A percentile compares a stretch with the other conserved stretches of the same genome.
Conservation (phyloP, 2,329 filamentous ascomycete genomes). For the Dryadomyces quercivorus region DNA sequence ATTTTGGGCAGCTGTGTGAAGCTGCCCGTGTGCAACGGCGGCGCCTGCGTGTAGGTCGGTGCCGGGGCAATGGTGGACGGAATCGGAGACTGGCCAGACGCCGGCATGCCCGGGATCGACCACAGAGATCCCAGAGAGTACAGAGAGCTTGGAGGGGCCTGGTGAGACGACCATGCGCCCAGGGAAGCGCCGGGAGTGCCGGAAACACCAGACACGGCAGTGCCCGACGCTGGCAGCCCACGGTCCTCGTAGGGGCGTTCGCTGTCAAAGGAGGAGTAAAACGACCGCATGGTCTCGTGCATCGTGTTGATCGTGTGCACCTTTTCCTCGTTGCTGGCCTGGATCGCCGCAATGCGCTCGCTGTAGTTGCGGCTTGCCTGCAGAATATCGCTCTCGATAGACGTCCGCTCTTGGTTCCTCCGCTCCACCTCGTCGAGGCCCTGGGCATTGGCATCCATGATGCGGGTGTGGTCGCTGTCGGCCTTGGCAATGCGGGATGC, state of each 20-base stretch:
- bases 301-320: conserved; percentile 25
- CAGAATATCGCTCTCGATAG: conserved; percentile 32
- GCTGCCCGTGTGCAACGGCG: conserved; percentile 1
- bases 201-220: not conserved
- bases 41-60: conserved; percentile 19
- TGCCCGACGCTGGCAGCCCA: not conserved
- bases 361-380: conserved; percentile 31
- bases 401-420: conserved; percentile 36
- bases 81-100: conserved; percentile 7
- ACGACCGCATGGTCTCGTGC: conserved; percentile 24
- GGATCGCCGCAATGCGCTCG: conserved; percentile 25
- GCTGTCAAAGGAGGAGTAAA: conserved; percentile 28
- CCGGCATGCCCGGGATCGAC: not conserved
- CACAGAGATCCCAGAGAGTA: conserved; percentile 3
- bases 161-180: conserved; percentile 8
- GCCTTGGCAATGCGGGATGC: conserved; percentile 59
- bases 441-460: conserved; percentile 55
- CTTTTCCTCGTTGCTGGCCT: conserved; percentile 24
- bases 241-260: conserved; percentile 25
- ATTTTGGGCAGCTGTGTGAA: conserved; percentile 19
- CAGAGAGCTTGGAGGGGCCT: not conserved
- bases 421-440: conserved; percentile 53
- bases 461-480: conserved; percentile 58
- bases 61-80: conserved; percentile 6
- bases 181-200: not conserved